Evolutionary conservation across 2,329 filamentous ascomycete genomes (phyloP), one percentile per base, ranked within the genome.

Genomic region (Colletotrichum phormii): DNA sequence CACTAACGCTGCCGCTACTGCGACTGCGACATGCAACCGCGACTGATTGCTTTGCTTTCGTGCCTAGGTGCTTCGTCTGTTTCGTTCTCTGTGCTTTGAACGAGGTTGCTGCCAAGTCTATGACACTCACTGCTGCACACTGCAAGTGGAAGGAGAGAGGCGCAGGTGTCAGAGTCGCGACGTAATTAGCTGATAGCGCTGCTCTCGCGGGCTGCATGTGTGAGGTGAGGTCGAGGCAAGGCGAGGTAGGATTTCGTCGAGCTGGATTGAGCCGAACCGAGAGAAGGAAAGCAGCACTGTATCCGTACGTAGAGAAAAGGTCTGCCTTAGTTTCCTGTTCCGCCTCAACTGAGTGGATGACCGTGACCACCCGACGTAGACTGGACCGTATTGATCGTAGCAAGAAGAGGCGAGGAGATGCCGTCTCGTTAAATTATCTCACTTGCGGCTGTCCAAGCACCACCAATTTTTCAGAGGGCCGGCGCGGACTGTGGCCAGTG

Each of bases 371-470:
- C 51, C 26, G 26, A 29, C 26, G 26, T 22, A 64, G 71, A 57
- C 49, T 54, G 42, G 22, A 15, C 15, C 51, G 24, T 37, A 26
- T 42, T 18, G 37, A 24, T 29, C 22, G 53, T 29, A 26, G 22
- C 22, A 46, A 13, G 49, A 15, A 46, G 24, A 46, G 42, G 64
- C 61, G 66, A 46, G 70, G 70, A 63, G 54, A 63, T 65, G 60
- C 49, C 60, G 59, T 33, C 54, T 70, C 49, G 66, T 61, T 60
- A 37, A 57, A 71, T 70, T 53, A 59, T 71, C 66, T 59, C 31
- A n/a, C n/a, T 46, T 24, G 29, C 26, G 37, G 49, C 64, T 49
- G 66, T 73, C 71, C 71, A 73, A 73, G 71, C 71, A 71, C 66
- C 66, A 55, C 26, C 33, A 53, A 24, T 24, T 24, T 35, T 26